Percentiles rank a stretch among this genome's conserved stretches.
Evolutionary conservation across 2,329 filamentous ascomycete genomes (phyloP).

Genomic region (Fusarium piperis): DNA sequence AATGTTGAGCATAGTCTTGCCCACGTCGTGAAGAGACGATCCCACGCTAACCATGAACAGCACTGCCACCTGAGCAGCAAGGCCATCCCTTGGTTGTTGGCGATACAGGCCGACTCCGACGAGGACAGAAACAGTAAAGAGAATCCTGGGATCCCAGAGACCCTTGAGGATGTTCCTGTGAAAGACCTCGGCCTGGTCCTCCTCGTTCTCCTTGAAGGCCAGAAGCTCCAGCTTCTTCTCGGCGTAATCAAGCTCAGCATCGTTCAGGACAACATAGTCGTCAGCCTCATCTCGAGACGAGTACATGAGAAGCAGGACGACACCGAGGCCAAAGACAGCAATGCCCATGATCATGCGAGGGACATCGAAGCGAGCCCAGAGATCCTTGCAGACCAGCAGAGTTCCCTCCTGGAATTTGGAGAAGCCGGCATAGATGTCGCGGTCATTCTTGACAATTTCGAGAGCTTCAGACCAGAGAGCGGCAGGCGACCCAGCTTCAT

Average conservation of each 20-base stretch:
- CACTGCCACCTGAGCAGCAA: constrained; percentile 52
- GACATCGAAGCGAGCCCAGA: constrained; percentile 95
- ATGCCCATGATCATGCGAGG: constrained; percentile 86
- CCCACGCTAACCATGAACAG: constrained; percentile 54
- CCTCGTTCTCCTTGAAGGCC: constrained; percentile 48
- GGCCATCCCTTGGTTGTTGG: constrained; percentile 45
- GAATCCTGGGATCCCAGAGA: constrained; percentile 48
- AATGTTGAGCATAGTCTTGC: constrained; percentile 60
- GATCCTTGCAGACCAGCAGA: constrained; percentile 78
- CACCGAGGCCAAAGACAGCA: constrained; percentile 71
- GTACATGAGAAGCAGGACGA: constrained; percentile 78
- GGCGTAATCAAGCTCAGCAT: constrained; percentile 67
- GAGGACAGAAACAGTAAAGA: constrained; percentile 45
- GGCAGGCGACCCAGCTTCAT: constrained; percentile 52
- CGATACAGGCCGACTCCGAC: constrained; percentile 45
- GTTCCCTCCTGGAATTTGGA: constrained; percentile 81
- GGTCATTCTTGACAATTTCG: constrained; percentile 51
- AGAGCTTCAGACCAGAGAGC: constrained; percentile 61
- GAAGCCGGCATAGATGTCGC: constrained; percentile 66
- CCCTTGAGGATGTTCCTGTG: constrained; percentile 49
- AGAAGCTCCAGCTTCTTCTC: constrained; percentile 66
- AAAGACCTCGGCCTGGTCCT: constrained; percentile 51
- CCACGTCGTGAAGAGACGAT: constrained; percentile 54
- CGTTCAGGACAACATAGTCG: constrained; percentile 63
- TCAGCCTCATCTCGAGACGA: constrained; percentile 68